phyloP scores from a whole-genome alignment of 2,329 filamentous ascomycete genomes.

The Xylaria sp. region DNA sequence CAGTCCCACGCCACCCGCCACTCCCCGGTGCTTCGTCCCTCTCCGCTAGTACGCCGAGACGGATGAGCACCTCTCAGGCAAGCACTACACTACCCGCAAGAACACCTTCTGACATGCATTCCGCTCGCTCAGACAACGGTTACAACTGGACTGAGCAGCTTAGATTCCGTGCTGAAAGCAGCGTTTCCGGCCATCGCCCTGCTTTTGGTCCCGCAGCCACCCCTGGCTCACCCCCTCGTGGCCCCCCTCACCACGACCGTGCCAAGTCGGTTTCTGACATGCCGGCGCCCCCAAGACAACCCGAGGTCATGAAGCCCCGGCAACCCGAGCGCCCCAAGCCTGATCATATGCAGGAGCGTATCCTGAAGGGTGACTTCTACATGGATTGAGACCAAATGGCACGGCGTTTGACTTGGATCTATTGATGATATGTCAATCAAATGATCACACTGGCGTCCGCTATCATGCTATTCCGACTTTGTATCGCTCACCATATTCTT shows the following conservation, averaged over 20 bases:
- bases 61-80: constrained; percentile 61
- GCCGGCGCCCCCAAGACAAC: constrained; percentile 66
- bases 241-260: constrained; percentile 66
- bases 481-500: background rate
- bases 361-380: constrained; percentile 96
- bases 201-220: constrained; percentile 61
- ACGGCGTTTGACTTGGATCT: background rate
- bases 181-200: constrained; percentile 67
- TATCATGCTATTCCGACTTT: background rate
- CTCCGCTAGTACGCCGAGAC: constrained; percentile 49
- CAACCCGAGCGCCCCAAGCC: constrained; percentile 73
- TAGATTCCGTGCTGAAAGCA: constrained; percentile 89
- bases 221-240: constrained; percentile 57
- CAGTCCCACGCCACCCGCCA: constrained; percentile 46
- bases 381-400: constrained; percentile 75
- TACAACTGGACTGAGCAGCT: constrained; percentile 98
- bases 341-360: constrained; percentile 95
- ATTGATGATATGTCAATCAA: constrained; percentile 9
- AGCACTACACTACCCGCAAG: constrained; percentile 66
- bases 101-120: constrained; percentile 74
- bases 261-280: constrained; percentile 76
- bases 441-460: background rate
- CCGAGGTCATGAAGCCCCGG: constrained; percentile 59
- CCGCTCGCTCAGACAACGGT: constrained; percentile 80
- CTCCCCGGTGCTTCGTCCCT: constrained; percentile 53